Conservation (phyloP, 441 rosid species). For the Arabidopsis lyrata region DNA sequence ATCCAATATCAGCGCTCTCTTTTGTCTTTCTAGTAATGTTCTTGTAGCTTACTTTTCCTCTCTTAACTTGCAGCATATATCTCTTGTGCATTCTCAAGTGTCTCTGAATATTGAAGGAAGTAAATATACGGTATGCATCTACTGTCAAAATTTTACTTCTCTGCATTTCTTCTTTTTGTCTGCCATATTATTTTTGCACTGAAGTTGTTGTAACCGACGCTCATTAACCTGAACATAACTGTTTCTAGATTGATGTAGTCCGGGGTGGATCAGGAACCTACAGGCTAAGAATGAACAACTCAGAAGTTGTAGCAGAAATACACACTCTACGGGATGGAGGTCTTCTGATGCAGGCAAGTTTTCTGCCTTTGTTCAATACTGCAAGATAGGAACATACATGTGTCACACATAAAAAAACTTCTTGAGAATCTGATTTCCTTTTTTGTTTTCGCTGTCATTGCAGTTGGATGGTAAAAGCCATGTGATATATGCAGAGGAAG, state of each 20-base stretch:
- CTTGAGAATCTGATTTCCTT: constrained; percentile 23
- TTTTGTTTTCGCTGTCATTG: constrained; percentile 32
- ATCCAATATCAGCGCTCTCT: constrained; percentile 9
- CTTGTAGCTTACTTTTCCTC: constrained; percentile 42
- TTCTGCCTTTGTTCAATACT: constrained; percentile 28
- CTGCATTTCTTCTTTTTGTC: constrained; percentile 20
- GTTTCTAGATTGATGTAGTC: constrained; percentile 84
- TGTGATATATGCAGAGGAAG: constrained; percentile 99
- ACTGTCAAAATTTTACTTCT: constrained; percentile 31
- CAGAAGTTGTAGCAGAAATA: constrained; percentile 97
- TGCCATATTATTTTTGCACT: constrained; percentile 27
- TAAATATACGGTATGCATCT: constrained; percentile 81
- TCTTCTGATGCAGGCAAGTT: constrained; percentile 96
- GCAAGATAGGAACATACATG: constrained; percentile 21
- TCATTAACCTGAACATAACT: constrained; percentile 43
- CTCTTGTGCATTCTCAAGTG: constrained; percentile 97
- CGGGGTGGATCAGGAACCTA: constrained; percentile 99
- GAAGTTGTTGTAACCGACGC: constrained; percentile 27
- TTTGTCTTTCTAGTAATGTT: constrained; percentile 10
- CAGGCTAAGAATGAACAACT: constrained; percentile 84
- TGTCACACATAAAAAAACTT: background rate
- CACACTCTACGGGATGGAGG: constrained; percentile 99
- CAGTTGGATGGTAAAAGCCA: constrained; percentile 99
- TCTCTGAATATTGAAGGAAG: constrained; percentile 99
- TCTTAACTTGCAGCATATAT: constrained; percentile 81